Percentiles rank a stretch among this genome's conserved stretches.
Evolutionary conservation across 257 asterid species (phyloP).

Genomic region (Capsicum baccatum): DNA sequence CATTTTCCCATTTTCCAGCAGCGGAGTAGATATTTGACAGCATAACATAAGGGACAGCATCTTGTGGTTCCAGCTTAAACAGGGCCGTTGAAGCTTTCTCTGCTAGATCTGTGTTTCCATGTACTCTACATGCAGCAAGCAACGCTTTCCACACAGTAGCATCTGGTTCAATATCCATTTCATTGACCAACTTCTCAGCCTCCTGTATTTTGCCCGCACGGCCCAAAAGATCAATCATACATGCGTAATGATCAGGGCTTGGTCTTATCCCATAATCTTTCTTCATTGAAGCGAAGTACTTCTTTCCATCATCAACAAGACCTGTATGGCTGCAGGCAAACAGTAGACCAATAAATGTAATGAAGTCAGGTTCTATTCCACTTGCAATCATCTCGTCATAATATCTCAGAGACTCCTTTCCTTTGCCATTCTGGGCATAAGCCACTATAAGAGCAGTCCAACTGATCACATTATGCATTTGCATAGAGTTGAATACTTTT

Average conservation of each 20-base stretch:
- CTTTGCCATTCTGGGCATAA: constrained; percentile 75
- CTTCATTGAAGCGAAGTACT: constrained; percentile 63
- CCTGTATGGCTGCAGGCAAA: constrained; percentile 95
- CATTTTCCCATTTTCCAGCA: constrained; percentile 70
- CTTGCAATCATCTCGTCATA: constrained; percentile 64
- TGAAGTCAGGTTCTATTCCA: constrained; percentile 70
- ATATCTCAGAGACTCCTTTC: constrained; percentile 53
- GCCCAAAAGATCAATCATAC: constrained; percentile 86
- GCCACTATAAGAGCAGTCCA: constrained; percentile 88
- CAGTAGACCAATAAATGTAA: constrained; percentile 77
- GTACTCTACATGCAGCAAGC: constrained; percentile 74
- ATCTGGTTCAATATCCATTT: constrained; percentile 63
- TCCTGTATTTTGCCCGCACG: constrained; percentile 74
- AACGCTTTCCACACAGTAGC: constrained; percentile 80
- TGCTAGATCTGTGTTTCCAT: constrained; percentile 64
- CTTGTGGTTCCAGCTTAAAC: constrained; percentile 66
- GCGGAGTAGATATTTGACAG: constrained; percentile 73
- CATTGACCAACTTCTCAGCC: constrained; percentile 57
- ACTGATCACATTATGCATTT: constrained; percentile 60
- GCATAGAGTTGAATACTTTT: constrained; percentile 58
- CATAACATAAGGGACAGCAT: constrained; percentile 72
- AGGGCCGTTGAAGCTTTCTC: constrained; percentile 64
- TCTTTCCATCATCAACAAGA: constrained; percentile 62
- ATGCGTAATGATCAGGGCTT: constrained; percentile 74
- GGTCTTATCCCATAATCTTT: constrained; percentile 62